Percentiles rank a stretch among this genome's conserved stretches.
Evolutionary conservation across 2,329 filamentous ascomycete genomes (phyloP).

Genomic region (Pseudogymnoascus sp.): DNA sequence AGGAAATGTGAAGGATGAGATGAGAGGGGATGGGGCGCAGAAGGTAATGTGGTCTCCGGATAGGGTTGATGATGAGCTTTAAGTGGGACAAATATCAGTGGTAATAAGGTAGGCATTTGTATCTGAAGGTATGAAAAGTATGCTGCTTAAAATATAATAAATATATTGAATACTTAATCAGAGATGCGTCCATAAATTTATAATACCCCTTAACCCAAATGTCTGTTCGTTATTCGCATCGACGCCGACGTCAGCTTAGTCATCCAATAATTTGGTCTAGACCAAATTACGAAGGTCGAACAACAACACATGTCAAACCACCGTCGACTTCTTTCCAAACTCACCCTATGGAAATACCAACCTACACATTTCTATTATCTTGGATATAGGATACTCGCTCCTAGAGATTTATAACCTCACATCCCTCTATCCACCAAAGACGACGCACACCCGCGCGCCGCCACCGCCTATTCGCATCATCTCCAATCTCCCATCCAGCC

Average conservation of each 20-base stretch:
- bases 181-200: neutral
- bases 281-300: neutral
- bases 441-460: neutral
- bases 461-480: neutral
- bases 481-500: neutral
- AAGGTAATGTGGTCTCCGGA: neutral
- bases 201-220: neutral
- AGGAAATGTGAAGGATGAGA: constrained; percentile 11
- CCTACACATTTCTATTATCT: neutral
- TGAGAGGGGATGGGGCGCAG: neutral
- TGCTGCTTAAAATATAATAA: neutral
- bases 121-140: neutral
- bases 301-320: neutral
- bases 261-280: constrained; percentile 1
- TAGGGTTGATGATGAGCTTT: neutral
- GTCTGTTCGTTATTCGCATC: neutral
- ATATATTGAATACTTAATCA: neutral
- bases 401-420: neutral
- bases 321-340: neutral
- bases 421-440: neutral
- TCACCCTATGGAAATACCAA: neutral
- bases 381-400: neutral
- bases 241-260: neutral
- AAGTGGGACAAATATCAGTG: neutral
- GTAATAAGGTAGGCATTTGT: neutral